These are phyloP conservation scores for Diaporthe longicolla DNA, from an alignment of 2,329 filamentous ascomycete genomes.

Conservation along the genomic window DNA sequence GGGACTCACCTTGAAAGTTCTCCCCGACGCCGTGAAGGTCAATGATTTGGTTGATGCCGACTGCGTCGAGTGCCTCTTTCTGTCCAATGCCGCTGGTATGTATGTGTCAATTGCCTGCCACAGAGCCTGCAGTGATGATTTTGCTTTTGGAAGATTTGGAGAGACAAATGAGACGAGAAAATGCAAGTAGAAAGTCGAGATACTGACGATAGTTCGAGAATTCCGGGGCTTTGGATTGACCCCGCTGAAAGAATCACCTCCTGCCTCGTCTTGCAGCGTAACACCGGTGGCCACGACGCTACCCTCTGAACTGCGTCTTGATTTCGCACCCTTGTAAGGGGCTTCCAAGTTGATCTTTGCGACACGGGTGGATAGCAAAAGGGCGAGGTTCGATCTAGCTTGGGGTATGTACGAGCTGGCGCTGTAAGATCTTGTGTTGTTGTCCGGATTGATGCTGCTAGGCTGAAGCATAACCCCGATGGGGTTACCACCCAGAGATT, in stretches of 20 bases:
- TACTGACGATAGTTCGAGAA: conserved; percentile 51
- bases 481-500: conserved; percentile 64
- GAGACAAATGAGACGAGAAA: neutral
- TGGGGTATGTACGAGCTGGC: conserved; percentile 59
- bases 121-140: neutral
- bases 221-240: conserved; percentile 55
- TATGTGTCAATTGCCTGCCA: neutral
- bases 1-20: conserved; percentile 63
- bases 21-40: conserved; percentile 63
- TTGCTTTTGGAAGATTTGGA: neutral
- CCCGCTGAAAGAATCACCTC: conserved; percentile 63
- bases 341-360: conserved; percentile 54
- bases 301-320: conserved; percentile 36
- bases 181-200: neutral
- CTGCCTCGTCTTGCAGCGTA: conserved; percentile 47
- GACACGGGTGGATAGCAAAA: conserved; percentile 55
- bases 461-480: conserved; percentile 66
- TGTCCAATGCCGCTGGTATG: conserved; percentile 52
- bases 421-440: conserved; percentile 64
- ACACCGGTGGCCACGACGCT: conserved; percentile 45
- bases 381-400: conserved; percentile 58
- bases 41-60: conserved; percentile 57
- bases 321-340: conserved; percentile 31
- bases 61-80: conserved; percentile 57
- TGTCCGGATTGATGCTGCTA: conserved; percentile 61